Evolutionary conservation across 306 rosid species (phyloP).

Genomic region (Medicago ruthenica): DNA sequence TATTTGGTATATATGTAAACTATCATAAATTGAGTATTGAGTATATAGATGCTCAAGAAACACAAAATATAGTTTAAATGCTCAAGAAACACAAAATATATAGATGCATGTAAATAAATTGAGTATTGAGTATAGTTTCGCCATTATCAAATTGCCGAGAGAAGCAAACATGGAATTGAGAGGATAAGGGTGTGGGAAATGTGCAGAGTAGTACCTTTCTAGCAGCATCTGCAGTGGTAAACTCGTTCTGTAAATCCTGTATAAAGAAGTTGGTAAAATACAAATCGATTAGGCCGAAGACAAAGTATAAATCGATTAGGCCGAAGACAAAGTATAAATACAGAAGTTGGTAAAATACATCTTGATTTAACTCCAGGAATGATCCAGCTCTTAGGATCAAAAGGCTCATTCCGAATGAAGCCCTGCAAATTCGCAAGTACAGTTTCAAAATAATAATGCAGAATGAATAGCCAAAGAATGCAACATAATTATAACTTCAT

Average conservation of each 20-base stretch:
- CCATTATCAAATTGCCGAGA: background rate
- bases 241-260: constrained; percentile 75
- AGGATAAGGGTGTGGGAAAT: background rate
- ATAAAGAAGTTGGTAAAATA: background rate
- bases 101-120: background rate
- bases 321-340: too few relatives aligned
- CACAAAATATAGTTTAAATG: too few relatives aligned
- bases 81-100: background rate
- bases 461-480: background rate
- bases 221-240: constrained; percentile 71
- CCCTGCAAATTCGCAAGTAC: constrained; percentile 60
- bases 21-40: background rate
- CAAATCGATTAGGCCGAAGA: background rate
- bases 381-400: constrained; percentile 71
- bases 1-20: background rate
- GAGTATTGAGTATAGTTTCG: background rate
- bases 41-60: too few relatives aligned
- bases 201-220: constrained; percentile 61
- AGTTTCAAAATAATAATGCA: background rate
- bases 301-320: background rate
- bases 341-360: too few relatives aligned
- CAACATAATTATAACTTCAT: too few relatives aligned
- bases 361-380: constrained; percentile 63
- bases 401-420: constrained; percentile 66
- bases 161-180: background rate